Evolutionary conservation across 306 rosid species (phyloP).

Genomic region (Herpetospermum pedunculosum): DNA sequence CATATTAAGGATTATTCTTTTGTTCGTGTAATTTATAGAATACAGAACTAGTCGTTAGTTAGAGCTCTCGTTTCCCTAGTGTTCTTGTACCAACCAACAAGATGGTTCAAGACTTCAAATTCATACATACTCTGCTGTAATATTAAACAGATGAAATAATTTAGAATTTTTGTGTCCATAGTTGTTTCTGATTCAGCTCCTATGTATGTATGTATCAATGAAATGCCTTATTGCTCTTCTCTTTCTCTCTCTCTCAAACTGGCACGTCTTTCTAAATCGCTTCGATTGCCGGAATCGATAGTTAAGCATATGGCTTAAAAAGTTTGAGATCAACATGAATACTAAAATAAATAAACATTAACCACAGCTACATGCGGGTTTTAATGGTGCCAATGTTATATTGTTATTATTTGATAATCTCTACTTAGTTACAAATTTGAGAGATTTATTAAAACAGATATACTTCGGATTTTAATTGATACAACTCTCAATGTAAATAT

Average conservation of each 20-base stretch:
- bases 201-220: background rate
- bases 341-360: no score
- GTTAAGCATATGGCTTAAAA: no score
- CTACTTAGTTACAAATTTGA: no score
- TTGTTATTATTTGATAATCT: no score
- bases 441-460: no score
- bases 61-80: conserved; percentile 18
- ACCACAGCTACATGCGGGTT: no score
- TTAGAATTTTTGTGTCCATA: background rate
- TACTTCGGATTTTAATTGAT: no score
- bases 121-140: background rate
- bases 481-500: no score
- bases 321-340: no score
- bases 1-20: conserved; percentile 41
- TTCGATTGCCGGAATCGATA: no score
- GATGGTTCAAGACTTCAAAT: conserved; percentile 26
- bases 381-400: no score
- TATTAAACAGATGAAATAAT: background rate
- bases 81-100: conserved; percentile 37
- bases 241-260: background rate
- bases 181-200: background rate
- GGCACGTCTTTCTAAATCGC: no score
- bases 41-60: conserved; percentile 19
- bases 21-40: conserved; percentile 28
- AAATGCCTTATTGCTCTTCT: background rate